Conservation (phyloP, 768 basidiomycete species). For the Cystofilobasidium capitatum region DNA sequence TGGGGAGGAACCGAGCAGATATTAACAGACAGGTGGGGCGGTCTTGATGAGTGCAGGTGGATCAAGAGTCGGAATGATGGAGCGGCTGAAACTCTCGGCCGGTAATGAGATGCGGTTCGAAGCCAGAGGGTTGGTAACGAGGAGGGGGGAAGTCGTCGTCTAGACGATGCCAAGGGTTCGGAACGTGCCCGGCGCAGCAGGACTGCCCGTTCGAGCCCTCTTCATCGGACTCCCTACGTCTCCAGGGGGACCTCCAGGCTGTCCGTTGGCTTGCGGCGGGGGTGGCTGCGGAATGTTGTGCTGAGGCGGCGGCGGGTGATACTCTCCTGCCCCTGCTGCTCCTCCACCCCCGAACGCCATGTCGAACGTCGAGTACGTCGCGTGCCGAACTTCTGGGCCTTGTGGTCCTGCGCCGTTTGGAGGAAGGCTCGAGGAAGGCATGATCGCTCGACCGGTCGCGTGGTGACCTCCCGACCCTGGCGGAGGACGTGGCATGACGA, state of each 20-base stretch:
- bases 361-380: neutral
- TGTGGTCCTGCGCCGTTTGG: neutral
- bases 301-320: too few species aligned
- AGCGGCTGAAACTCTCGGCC: neutral
- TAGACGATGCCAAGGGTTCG: conserved; percentile 3
- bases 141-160: neutral
- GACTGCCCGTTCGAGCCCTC: neutral
- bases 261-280: neutral
- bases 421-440: neutral
- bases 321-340: too few species aligned
- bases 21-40: too few species aligned
- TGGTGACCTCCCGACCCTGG: neutral
- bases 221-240: neutral
- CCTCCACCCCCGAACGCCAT: conserved; percentile 1
- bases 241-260: neutral
- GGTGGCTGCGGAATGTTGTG: too few species aligned
- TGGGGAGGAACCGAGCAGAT: too few species aligned
- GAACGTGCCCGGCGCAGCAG: neutral
- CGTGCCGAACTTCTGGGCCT: neutral
- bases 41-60: neutral
- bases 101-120: neutral
- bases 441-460: neutral
- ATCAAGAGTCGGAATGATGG: neutral
- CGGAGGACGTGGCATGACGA: neutral
- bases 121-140: neutral